Conservation (phyloP, 179 eudicot genomes). For the Drosera spatulata region DNA sequence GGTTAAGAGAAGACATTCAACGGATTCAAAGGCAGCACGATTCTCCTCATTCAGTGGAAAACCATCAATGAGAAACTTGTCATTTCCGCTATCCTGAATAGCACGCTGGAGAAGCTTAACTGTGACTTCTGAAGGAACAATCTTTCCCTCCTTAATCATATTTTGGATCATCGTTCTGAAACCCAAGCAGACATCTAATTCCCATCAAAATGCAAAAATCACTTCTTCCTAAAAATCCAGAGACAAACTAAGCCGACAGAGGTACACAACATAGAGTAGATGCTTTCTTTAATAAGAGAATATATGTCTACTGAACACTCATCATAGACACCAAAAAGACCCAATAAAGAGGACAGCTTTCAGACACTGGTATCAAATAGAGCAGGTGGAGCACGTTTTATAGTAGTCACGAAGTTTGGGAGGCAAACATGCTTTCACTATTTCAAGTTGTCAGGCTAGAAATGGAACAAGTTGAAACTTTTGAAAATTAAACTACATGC, state of each 20-base stretch:
- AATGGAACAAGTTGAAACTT: neutral
- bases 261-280: too few relatives aligned
- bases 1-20: slow-evolving; percentile 31
- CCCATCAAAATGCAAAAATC: neutral
- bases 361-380: too few relatives aligned
- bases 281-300: too few relatives aligned
- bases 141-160: slow-evolving; percentile 71
- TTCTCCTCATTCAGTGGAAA: slow-evolving; percentile 92
- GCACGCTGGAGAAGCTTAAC: slow-evolving; percentile 67
- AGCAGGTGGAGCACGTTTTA: too few relatives aligned
- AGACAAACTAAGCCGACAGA: neutral
- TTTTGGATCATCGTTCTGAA: slow-evolving; percentile 56
- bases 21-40: slow-evolving; percentile 4
- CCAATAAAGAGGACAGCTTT: too few relatives aligned
- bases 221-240: neutral
- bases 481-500: neutral
- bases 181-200: neutral
- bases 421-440: too few relatives aligned
- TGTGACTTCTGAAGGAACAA: slow-evolving; percentile 83
- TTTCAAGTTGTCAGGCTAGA: neutral
- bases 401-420: too few relatives aligned
- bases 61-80: slow-evolving; percentile 82
- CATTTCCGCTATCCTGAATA: slow-evolving; percentile 45
- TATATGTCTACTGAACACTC: too few relatives aligned
- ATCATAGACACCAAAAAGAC: too few relatives aligned